phyloP scores from a whole-genome alignment of 352 stramenopile species.

The Globisporangium okanoganense region DNA sequence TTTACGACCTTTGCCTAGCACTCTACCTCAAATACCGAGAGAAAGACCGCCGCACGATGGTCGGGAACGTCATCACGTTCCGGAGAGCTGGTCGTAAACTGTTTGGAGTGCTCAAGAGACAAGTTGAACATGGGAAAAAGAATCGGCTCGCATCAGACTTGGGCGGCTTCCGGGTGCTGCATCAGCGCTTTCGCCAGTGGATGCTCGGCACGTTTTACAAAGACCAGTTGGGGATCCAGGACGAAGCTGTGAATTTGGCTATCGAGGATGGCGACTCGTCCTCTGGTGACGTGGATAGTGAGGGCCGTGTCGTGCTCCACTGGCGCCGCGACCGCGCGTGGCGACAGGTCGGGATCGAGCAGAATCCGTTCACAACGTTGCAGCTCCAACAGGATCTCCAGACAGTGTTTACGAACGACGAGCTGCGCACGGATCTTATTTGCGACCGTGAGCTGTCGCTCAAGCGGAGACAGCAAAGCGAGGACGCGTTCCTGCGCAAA shows the following conservation, averaged over 20 bases:
- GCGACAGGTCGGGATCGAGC: constrained; percentile 35
- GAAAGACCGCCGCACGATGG: constrained; percentile 44
- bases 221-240: neutral
- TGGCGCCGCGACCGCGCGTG: constrained; percentile 50
- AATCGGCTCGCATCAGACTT: constrained; percentile 51
- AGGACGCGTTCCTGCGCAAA: constrained; percentile 47
- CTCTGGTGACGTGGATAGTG: constrained; percentile 10
- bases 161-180: constrained; percentile 37
- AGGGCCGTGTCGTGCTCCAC: constrained; percentile 24
- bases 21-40: constrained; percentile 58
- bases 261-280: neutral
- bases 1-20: constrained; percentile 51
- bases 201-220: constrained; percentile 35
- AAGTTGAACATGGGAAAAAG: constrained; percentile 30
- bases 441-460: constrained; percentile 33
- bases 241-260: neutral
- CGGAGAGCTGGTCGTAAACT: constrained; percentile 36
- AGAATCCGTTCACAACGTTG: constrained; percentile 30
- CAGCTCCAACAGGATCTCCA: constrained; percentile 35
- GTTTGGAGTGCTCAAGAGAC: constrained; percentile 21
- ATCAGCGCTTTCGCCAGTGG: constrained; percentile 40
- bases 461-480: constrained; percentile 28
- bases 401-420: constrained; percentile 28
- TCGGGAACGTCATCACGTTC: constrained; percentile 54
- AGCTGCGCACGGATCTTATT: constrained; percentile 26